Base-by-base conservation (phyloP, 108 stramenopile species). In the Cyclotella cryptica region DNA sequence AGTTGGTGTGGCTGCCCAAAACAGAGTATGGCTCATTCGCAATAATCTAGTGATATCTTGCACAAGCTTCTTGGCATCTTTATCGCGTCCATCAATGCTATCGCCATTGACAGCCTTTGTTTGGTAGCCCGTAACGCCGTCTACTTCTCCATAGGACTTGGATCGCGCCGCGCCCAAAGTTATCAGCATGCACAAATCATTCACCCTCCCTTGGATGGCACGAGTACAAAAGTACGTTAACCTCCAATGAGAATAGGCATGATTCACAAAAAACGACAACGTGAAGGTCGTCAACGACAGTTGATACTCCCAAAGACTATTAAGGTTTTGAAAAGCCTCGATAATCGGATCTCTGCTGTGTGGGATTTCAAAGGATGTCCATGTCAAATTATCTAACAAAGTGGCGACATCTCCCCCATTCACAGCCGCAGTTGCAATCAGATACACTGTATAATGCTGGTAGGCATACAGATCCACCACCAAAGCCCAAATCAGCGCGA, bases 1-100 rank as follows among this genome's bases (percentile, higher is more conserved):
- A 0, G 89, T 89, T 0, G 86, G 86, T 30, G 80, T 84, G 12
- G 81, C 67, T 0, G 89, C 87, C 89, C 89, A 89, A 47, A 89
- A 89, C 62, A 87, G 77, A 28, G 88, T 89, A 62, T 89, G 88
- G 40, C 74, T 74, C 27, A 89, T 65, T 39, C 86, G 78, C 0
- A 87, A 57, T 43, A 87, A 54, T 24, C 88, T 78, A 21, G 81
- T 75, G 7, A 85, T 71, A 54, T 77, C 81, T 12, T 66, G 39
- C 24, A 89, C 86, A n/a, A 89, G 57, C n/a, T 66, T 45, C 24
- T 64, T 47, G n/a, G 86, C 86, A 52, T 78, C 72, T 41, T 54
- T 75, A 27, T 85, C 76, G 24, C 43, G 54, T 19, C 43, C 59
- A 26, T 65, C 43, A 42, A 19, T 21, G 5, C 21, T 24, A 14